phyloP scores from a whole-genome alignment of 306 rosid species.

The Styphnolobium japonicum region DNA sequence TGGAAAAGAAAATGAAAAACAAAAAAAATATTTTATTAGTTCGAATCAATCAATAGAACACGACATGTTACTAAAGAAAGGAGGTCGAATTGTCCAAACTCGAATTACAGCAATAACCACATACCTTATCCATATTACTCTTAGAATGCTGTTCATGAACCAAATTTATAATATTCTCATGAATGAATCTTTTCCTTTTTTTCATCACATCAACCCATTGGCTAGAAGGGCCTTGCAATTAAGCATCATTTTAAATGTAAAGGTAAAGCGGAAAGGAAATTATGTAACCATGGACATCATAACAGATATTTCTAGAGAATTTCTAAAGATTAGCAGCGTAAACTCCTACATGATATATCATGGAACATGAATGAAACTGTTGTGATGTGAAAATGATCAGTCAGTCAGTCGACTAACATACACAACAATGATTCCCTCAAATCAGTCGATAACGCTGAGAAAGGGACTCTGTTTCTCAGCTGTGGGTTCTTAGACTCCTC shows the following conservation, averaged over 20 bases:
- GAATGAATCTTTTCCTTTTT: constrained; percentile 86
- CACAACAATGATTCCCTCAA: no score
- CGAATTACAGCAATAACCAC: constrained; percentile 5
- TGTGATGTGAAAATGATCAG: no score
- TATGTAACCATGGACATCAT: not conserved
- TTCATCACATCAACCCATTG: constrained; percentile 95
- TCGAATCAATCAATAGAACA: not conserved
- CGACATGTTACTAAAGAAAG: not conserved
- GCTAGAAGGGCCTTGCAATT: constrained; percentile 64
- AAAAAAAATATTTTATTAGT: constrained; percentile 2
- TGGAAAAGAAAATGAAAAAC: constrained; percentile 1
- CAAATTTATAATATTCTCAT: constrained; percentile 68
- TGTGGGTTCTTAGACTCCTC: no score
- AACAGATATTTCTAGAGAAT: not conserved
- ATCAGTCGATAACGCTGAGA: no score
- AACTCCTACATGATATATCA: constrained; percentile 9
- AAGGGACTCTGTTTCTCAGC: no score
- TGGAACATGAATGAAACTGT: not conserved
- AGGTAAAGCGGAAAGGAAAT: constrained; percentile 9
- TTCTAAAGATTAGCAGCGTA: not conserved
- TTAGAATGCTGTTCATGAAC: constrained; percentile 60
- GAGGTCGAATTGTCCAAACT: not conserved
- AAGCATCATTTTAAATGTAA: constrained; percentile 22
- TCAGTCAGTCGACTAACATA: no score
- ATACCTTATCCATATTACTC: constrained; percentile 51